Evolutionary conservation across 306 rosid genomes (phyloP), one percentile per base, ranked within the genome.

Genomic region (Mucuna pruriens): DNA sequence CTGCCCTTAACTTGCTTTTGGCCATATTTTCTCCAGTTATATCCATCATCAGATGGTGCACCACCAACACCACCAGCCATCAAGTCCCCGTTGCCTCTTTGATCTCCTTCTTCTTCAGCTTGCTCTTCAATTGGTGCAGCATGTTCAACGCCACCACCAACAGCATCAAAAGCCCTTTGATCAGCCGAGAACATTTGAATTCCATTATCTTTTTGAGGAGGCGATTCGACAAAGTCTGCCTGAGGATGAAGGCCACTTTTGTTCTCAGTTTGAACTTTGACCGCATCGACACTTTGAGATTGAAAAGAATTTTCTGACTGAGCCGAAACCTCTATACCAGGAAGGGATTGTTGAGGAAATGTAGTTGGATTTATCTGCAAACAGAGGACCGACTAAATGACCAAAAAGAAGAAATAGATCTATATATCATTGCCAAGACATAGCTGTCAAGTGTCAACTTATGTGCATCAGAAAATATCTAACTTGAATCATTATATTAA

Each of bases 1-100:
- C 99, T 95, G 10, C 99, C 99, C 82, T 95, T 95, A 15, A 95
- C 99, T 74, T 93, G 99, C 88, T 95, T 95, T 67, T 95, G 99
- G 52, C 99, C 97, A 31, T 94, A 94, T 80, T 94, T 94, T 84
- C 98, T 92, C 98, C 98, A 94, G 74, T 92, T 94, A 80, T 91
- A 94, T 61, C 95, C 97, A 78, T 94, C 98, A 48, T 95, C 97
- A 6, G 97, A 89, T 17, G 87, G 88, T 40, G 97, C 82, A 44
- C 91, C 86, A 29, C 93, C 94, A 90, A 67, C 84, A 77, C 90
- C 88, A 48, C 90, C 85, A 69, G 79, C 88, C 74, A 86, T 3
- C 1, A 89, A 83, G 83, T 94, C 98, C 52, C 87, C 95, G 72
- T 84, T 84, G 52, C 84, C 96, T 81, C 94, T 83, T 76, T 85